phyloP scores from a whole-genome alignment of 2,329 filamentous ascomycete species.

The Xylariaceae sp. region DNA sequence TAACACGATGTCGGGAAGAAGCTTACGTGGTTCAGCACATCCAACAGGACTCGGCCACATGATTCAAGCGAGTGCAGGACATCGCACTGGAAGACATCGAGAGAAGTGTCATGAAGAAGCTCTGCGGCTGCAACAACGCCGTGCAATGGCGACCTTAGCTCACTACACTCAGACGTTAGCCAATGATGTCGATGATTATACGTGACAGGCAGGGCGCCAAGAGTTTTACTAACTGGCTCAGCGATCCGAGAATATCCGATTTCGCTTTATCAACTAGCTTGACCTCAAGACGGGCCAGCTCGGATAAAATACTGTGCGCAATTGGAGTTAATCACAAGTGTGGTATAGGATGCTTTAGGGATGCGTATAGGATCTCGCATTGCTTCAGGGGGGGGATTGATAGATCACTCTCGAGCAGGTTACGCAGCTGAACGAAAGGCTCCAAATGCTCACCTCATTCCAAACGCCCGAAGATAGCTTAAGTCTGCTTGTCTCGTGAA shows the following conservation, averaged over 20 bases:
- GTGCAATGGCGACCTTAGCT: conserved; percentile 59
- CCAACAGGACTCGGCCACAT: conserved; percentile 49
- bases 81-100: conserved; percentile 45
- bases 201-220: no score
- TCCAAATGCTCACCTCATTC: conserved; percentile 31
- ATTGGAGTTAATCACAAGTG: no score
- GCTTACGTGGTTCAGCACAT: conserved; percentile 47
- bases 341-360: no score
- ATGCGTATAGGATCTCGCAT: no score
- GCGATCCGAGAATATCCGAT: conserved; percentile 55
- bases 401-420: no score
- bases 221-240: background rate
- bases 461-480: conserved; percentile 50
- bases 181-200: no score
- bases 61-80: conserved; percentile 48
- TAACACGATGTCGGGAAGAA: background rate
- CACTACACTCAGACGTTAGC: conserved; percentile 50
- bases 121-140: conserved; percentile 55
- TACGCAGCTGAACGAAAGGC: no score
- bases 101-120: conserved; percentile 48
- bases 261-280: conserved; percentile 45
- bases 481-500: conserved; percentile 49
- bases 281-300: conserved; percentile 46
- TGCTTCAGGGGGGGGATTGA: conserved; percentile 32
- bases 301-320: conserved; percentile 40